Percentiles rank a stretch among this genome's conserved stretches.
Evolutionary conservation across 2,329 filamentous ascomycete genomes (phyloP).

Genomic region (Ascomycota sp.): DNA sequence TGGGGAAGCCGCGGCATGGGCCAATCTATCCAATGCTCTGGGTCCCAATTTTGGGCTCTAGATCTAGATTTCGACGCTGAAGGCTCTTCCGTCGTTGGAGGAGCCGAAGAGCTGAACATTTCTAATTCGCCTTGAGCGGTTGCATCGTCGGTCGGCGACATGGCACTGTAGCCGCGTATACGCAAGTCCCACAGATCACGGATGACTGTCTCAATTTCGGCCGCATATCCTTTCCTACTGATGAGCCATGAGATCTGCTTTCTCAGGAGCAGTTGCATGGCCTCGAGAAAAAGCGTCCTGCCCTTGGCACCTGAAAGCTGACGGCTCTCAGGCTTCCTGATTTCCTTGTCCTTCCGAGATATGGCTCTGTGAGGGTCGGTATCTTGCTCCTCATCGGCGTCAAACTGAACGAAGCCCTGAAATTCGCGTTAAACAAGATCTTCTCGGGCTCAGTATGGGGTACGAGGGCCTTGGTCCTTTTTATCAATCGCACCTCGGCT

Average conservation of each 20-base stretch:
- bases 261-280: constrained; percentile 65
- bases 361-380: constrained; percentile 39
- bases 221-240: constrained; percentile 40
- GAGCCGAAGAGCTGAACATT: constrained; percentile 19
- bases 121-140: constrained; percentile 10
- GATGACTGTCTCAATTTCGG: constrained; percentile 59
- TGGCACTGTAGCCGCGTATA: constrained; percentile 21
- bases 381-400: constrained; percentile 47
- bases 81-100: constrained; percentile 4
- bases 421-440: neutral
- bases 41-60: constrained; percentile 21
- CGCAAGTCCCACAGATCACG: constrained; percentile 73
- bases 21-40: constrained; percentile 25
- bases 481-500: constrained; percentile 39
- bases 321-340: constrained; percentile 28
- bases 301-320: constrained; percentile 47
- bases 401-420: constrained; percentile 34
- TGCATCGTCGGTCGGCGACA: constrained; percentile 9
- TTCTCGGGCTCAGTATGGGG: no score
- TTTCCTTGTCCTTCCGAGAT: constrained; percentile 35
- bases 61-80: constrained; percentile 9
- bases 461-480: neutral
- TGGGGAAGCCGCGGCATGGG: constrained; percentile 50
- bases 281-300: constrained; percentile 62
- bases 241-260: constrained; percentile 64